Evolutionary conservation across 495 filamentous ascomycete species (phyloP), one percentile per base, ranked within the genome.

Genomic region (Usnea hakonensis): DNA sequence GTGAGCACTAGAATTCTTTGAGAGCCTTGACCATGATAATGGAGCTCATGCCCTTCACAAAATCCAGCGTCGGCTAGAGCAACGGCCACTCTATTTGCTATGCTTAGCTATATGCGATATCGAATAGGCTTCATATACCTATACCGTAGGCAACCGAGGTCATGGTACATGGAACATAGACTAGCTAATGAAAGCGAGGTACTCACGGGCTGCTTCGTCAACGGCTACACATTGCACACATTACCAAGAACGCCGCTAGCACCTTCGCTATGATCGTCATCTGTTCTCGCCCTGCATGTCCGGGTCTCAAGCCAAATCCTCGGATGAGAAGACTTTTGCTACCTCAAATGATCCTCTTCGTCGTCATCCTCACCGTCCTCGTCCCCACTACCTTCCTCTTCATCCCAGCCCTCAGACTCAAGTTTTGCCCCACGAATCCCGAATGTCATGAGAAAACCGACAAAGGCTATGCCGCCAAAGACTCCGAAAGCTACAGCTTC

Each of bases 401-500:
- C 84, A 21, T 77, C 76, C 71, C 85, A 83, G 2, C 78, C 85
- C 7, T 86, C 82, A 2, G 83, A 82, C 68, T 88, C 85, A 14
- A 88, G 77, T 7, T 74, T 74, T 21, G 75, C 74, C 23, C 79
- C 85, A 3, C 81, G 76, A 57, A 96, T 90, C 1, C 86, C 81
- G 55, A 90, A 84, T 54, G 87, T 91, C 41, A 90, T 74, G 16
- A 90, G 57, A 72, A 90, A 91, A 0, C 92, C 92, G 9, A 89
- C 55, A 33, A 91, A 86, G 0, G 89, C 79, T 8, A 95, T 74
- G 3, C 85, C 90, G 0, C 84, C 90, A 68, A 97, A 96, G 7
- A 92, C 72, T 2, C 90, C 87, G 78, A 94, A 97, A 5, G 88
- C 83, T 21, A 96, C 72, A 9, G 81, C 84, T 75, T 96, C 93